Conservation (phyloP, 257 asterid species). For the Salvia miltiorrhiza region DNA sequence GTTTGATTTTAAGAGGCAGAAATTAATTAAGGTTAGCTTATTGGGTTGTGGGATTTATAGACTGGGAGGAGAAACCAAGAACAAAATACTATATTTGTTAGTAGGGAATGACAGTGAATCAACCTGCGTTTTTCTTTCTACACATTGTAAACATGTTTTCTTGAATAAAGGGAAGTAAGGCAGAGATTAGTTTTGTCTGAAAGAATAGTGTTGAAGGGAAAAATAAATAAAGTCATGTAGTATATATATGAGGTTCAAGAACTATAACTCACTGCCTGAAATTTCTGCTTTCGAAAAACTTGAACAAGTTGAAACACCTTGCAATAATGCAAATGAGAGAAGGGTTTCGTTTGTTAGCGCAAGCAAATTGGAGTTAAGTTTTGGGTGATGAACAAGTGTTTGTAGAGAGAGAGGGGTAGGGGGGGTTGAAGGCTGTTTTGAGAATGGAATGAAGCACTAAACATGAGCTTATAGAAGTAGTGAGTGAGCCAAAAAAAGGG, state of each 20-base stretch:
- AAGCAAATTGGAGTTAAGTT: conserved; percentile 12
- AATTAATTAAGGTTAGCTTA: too few species aligned
- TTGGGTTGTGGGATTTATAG: too few species aligned
- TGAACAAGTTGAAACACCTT: conserved; percentile 17
- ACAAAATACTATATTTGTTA: too few species aligned
- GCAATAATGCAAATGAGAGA: not conserved
- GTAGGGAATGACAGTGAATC: too few species aligned
- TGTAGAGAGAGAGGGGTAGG: conserved; percentile 1
- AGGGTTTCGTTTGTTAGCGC: conserved; percentile 12
- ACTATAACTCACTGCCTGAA: conserved; percentile 12
- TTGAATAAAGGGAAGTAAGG: not conserved
- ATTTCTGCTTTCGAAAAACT: not conserved
- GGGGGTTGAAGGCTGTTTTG: conserved; percentile 44
- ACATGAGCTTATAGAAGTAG: conserved; percentile 72
- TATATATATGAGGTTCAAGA: not conserved
- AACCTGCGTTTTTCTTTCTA: not conserved
- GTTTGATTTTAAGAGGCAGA: too few species aligned
- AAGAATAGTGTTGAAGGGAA: not conserved
- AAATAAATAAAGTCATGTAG: too few species aligned
- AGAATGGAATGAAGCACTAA: conserved; percentile 59
- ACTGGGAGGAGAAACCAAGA: too few species aligned
- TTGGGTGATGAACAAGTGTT: not conserved
- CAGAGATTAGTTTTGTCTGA: not conserved
- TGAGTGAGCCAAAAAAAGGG: conserved; percentile 33
- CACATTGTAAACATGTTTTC: not conserved